Evolutionary conservation across 768 basidiomycete genomes (phyloP).

Genomic region (Collybia sordida): DNA sequence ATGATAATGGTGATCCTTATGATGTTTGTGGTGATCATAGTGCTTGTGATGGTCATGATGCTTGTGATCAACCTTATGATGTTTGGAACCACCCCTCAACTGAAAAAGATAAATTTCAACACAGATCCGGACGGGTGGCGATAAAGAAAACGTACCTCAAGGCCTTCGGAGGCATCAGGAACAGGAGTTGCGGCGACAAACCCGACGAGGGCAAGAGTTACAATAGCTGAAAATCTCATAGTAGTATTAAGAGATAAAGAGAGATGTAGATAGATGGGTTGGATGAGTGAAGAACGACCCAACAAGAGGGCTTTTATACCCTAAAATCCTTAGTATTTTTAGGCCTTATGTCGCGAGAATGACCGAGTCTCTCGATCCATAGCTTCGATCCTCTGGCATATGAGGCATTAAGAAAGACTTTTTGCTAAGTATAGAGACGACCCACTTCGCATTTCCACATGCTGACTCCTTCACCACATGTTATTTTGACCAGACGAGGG

Average conservation of each 20-base stretch:
- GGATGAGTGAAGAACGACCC: background rate
- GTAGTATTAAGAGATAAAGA: background rate
- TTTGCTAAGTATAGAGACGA: no score
- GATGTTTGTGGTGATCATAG: no score
- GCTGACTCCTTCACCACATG: no score
- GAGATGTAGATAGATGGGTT: background rate
- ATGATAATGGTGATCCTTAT: no score
- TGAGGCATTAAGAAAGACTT: no score
- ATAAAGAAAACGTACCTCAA: background rate
- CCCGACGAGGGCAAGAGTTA: slow-evolving; percentile 1
- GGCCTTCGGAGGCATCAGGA: background rate
- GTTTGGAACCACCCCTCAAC: background rate
- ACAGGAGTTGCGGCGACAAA: background rate
- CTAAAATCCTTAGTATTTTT: no score
- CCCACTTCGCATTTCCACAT: no score
- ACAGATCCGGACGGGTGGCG: no score
- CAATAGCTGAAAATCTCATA: background rate
- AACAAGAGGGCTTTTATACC: no score
- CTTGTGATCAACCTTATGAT: background rate
- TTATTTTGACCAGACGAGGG: no score
- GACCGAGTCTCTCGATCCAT: background rate
- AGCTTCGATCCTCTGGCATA: background rate
- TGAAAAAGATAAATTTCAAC: background rate
- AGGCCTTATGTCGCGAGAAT: no score
- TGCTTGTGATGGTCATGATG: no score